phyloP scores from a whole-genome alignment of 129 eudicot species.

The Apium graveolens region DNA sequence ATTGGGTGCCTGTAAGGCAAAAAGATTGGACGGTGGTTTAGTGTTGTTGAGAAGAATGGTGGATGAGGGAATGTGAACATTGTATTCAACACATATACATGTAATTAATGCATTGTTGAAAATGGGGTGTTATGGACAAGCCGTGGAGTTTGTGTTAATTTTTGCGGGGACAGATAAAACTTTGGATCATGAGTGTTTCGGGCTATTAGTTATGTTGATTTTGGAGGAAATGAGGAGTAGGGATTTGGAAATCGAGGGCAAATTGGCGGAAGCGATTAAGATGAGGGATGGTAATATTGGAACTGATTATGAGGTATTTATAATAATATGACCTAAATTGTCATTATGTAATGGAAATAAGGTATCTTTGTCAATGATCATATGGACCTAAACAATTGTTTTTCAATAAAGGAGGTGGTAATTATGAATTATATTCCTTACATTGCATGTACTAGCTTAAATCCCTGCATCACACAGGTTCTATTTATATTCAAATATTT shows the following conservation, averaged over 20 bases:
- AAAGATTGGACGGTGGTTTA: conserved; percentile 52
- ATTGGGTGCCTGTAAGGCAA: conserved; percentile 60
- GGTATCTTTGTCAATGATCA: neutral
- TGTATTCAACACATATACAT: conserved; percentile 49
- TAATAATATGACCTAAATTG: neutral
- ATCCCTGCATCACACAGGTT: no score
- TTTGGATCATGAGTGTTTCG: conserved; percentile 45
- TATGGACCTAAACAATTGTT: neutral
- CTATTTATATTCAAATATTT: no score
- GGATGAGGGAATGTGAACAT: conserved; percentile 32
- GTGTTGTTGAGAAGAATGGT: conserved; percentile 42
- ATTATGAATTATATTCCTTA: neutral
- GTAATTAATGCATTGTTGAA: conserved; percentile 32
- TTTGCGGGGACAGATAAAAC: conserved; percentile 37
- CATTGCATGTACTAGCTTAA: neutral
- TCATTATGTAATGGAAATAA: neutral
- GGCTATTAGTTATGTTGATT: conserved; percentile 33
- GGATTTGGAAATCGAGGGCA: conserved; percentile 25
- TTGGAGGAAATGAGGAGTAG: conserved; percentile 51
- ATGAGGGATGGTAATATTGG: neutral
- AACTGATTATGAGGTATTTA: neutral
- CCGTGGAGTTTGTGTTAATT: conserved; percentile 51
- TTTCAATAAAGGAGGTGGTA: neutral
- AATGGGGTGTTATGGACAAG: conserved; percentile 46
- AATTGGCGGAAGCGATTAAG: neutral